phyloP scores from a whole-genome alignment of 331 rosid genomes.

The Pyracantha coccinea region DNA sequence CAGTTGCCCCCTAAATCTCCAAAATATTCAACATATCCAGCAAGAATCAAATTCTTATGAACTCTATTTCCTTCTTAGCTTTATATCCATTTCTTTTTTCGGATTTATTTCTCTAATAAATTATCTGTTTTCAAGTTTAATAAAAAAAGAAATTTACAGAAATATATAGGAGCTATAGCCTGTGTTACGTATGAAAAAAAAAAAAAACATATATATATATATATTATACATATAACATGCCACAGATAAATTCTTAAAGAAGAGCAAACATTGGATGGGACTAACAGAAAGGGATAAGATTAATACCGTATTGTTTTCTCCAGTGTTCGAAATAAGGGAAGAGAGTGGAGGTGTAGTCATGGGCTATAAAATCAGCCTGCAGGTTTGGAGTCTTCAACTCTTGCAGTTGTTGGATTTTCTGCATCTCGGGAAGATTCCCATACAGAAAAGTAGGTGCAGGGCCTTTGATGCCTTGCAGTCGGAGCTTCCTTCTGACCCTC shows the following conservation, averaged over 20 bases:
- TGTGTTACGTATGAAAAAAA: not conserved
- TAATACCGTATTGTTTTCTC: conserved; percentile 75
- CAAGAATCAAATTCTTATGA: not conserved
- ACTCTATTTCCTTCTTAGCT: not conserved
- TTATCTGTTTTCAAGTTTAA: not conserved
- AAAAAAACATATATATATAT: not conserved
- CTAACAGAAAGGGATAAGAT: not conserved
- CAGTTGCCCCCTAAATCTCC: not conserved
- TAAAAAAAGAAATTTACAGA: not conserved
- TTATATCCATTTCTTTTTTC: not conserved
- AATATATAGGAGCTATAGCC: not conserved
- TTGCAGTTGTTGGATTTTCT: conserved; percentile 57
- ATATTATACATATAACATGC: not conserved
- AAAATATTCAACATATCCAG: not conserved
- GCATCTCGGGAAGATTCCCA: conserved; percentile 82
- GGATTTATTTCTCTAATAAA: not conserved
- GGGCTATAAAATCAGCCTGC: conserved; percentile 35
- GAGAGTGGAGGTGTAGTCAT: conserved; percentile 70
- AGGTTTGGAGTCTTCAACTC: conserved; percentile 10
- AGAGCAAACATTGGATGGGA: not conserved
- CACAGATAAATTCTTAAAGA: not conserved
- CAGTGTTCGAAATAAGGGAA: conserved; percentile 87
- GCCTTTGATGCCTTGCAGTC: conserved; percentile 68
- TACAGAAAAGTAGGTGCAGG: conserved; percentile 66
- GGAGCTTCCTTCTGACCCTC: conserved; percentile 50